Evolutionary conservation across 805 yeast genomes (phyloP).

Genomic region (Metschnikowia sp.): DNA sequence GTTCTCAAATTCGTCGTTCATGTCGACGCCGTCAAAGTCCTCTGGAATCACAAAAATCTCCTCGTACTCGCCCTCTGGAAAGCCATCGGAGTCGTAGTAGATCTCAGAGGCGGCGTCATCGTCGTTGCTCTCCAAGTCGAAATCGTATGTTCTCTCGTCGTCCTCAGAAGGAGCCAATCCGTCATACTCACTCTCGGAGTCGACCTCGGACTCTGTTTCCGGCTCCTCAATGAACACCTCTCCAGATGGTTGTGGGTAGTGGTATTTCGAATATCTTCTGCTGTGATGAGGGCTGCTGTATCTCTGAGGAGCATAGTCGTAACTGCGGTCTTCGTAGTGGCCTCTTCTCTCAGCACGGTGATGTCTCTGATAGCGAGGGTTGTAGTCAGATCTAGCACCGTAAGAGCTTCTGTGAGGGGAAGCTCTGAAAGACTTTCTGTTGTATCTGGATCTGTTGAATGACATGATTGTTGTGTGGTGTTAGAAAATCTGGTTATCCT

Average conservation of each 20-base stretch:
- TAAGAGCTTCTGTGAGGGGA: constrained; percentile 9
- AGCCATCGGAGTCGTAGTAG: constrained; percentile 17
- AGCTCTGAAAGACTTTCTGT: constrained; percentile 22
- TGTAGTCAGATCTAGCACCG: constrained; percentile 3
- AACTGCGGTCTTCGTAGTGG: neutral
- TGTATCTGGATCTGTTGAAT: constrained; percentile 21
- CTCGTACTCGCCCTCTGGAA: constrained; percentile 20
- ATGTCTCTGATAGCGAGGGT: constrained; percentile 4
- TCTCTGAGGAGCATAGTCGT: constrained; percentile 4
- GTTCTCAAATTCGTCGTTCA: constrained; percentile 36
- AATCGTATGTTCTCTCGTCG: constrained; percentile 26
- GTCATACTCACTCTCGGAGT: constrained; percentile 22
- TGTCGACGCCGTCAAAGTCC: constrained; percentile 33
- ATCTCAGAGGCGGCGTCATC: constrained; percentile 15
- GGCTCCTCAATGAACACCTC: constrained; percentile 44
- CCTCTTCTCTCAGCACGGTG: constrained; percentile 3
- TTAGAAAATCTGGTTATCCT: neutral
- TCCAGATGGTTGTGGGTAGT: constrained; percentile 33
- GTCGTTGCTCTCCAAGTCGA: constrained; percentile 24
- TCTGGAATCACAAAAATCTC: constrained; percentile 18
- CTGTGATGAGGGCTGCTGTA: constrained; percentile 4
- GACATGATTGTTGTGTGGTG: constrained; percentile 10
- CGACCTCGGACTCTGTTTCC: constrained; percentile 31
- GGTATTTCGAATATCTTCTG: constrained; percentile 31
- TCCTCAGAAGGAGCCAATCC: constrained; percentile 17